Evolutionary conservation across 2,329 filamentous ascomycete species (phyloP).

Genomic region (Cladosporium halotolerans): DNA sequence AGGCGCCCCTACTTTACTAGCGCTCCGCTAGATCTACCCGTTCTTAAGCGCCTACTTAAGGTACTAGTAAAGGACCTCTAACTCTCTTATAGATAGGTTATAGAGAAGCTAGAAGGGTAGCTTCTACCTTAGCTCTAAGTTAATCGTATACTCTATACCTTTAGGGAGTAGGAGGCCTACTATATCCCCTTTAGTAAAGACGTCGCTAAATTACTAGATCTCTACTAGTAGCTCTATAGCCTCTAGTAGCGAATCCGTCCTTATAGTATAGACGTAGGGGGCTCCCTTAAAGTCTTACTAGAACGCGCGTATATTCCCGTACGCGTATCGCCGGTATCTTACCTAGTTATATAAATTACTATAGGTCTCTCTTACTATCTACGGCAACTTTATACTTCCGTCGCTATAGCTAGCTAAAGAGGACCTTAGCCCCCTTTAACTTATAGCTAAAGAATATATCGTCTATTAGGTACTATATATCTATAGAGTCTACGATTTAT

Average conservation of each 20-base stretch:
- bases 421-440: background rate
- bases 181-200: background rate
- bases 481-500: background rate
- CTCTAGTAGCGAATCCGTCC: background rate
- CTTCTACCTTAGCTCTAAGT: background rate
- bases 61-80: background rate
- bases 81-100: background rate
- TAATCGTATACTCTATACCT: background rate
- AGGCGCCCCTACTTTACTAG: constrained; percentile 4
- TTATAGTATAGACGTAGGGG: background rate
- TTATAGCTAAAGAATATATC: background rate
- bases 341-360: background rate
- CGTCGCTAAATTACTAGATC: no score
- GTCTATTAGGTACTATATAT: background rate
- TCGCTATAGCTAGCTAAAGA: background rate
- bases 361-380: background rate
- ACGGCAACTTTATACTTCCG: background rate
- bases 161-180: background rate
- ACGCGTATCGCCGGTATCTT: background rate
- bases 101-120: background rate
- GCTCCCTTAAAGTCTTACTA: no score
- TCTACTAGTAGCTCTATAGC: background rate
- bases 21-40: constrained; percentile 9
- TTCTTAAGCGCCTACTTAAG: background rate
- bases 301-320: no score